Base-by-base conservation (phyloP, 768 basidiomycete genomes). In the Leccinellum rugosiceps region DNA sequence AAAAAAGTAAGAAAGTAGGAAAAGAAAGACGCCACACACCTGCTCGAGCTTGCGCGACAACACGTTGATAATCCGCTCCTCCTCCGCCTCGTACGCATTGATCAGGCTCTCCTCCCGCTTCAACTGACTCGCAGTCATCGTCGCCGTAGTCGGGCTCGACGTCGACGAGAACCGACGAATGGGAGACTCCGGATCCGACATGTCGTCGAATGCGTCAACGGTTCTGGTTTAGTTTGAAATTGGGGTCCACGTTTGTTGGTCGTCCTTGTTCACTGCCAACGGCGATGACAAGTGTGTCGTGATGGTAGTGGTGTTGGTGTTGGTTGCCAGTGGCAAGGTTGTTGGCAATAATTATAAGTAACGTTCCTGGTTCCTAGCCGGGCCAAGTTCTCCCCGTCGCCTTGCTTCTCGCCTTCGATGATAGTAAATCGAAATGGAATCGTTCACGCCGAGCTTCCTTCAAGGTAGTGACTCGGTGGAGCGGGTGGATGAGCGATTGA, bases 11-110 rank as follows among this genome's bases (percentile, higher is more conserved):
- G n/a, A n/a, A n/a, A n/a, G n/a, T n/a, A n/a, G 7, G n/a, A 34
- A 28, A 38, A 23, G 9, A 31, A 19, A 26, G 15, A 23, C 11
- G 45, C 31, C 35, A 62, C 51, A 48, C 57, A 89, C 92, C 85
- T 89, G 81, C 74, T 93, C 90, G 52, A 94, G 77, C 70, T 93
- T 94, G 63, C 90, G 79, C 26, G 88, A 92, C 54, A 94, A 75
- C 7, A 88, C 78, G 58, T 92, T 92, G 62, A 91, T 88, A 54
- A 94, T 92, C 46, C 90, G 84, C 69, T 94, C 92, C 73, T 94
- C 90, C 72, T 94, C 91, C 11, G 91, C 92, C 65, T 93, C 91
- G 70, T 92, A 93, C 21, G 88, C 87, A 72, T 93, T 92, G 67
- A 92, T 92, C 67, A 93, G 78, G 52, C 83, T 86, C 68, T 92